A percentile compares a stretch with the other conserved stretches of the same genome.
phyloP scores from a whole-genome alignment of 2,329 filamentous ascomycete genomes.

The Purpureocillium lavendulum region DNA sequence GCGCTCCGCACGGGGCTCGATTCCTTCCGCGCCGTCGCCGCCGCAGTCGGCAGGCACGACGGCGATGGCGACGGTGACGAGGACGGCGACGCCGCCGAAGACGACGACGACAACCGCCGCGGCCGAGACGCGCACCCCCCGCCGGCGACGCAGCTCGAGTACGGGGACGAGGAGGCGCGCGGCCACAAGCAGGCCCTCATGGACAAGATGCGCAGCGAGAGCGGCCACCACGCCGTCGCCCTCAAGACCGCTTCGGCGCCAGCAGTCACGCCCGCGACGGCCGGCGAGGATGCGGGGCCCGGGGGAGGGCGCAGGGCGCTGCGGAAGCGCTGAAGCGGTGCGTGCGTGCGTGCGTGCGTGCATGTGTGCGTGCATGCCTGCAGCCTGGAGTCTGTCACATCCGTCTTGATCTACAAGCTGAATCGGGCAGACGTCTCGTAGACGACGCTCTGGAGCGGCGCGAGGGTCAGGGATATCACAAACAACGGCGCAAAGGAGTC shows the following conservation, averaged over 20 bases:
- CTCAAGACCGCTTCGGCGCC: not conserved
- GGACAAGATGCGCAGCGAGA: conserved; percentile 30
- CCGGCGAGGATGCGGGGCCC: conserved; percentile 3
- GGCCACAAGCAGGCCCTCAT: conserved; percentile 34
- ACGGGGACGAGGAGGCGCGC: conserved; percentile 41
- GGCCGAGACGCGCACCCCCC: conserved; percentile 23
- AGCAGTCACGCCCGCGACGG: not conserved
- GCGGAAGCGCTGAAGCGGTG: conserved; percentile 9
- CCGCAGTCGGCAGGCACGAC: conserved; percentile 3
- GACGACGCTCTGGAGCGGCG: too few species aligned
- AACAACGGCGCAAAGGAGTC: too few species aligned
- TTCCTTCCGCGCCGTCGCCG: conserved; percentile 4
- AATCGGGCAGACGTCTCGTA: too few species aligned
- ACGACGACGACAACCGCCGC: conserved; percentile 12
- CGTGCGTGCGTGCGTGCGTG: too few species aligned
- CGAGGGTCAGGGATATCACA: too few species aligned
- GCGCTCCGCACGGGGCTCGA: conserved; percentile 22
- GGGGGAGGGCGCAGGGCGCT: conserved; percentile 10
- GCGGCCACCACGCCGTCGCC: conserved; percentile 9
- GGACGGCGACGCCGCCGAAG: conserved; percentile 9
- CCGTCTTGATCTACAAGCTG: too few species aligned
- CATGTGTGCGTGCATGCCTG: too few species aligned
- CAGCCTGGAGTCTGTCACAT: too few species aligned
- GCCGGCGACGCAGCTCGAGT: conserved; percentile 44
- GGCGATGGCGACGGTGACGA: conserved; percentile 6